Evolutionary conservation across 75 land plant genomes (phyloP).

Genomic region (Pinus albicaulis): DNA sequence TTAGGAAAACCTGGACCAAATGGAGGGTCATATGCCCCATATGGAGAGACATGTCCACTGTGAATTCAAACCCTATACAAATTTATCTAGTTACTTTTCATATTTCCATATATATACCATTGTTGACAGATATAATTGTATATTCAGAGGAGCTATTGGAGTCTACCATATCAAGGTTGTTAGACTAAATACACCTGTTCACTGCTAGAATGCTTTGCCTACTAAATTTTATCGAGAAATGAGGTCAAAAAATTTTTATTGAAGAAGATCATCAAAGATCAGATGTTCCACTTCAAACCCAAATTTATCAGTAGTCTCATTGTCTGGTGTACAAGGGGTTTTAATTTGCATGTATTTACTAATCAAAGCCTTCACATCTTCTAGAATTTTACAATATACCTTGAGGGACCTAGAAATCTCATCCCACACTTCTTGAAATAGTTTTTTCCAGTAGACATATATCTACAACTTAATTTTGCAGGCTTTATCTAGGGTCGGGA

Average conservation of each 20-base stretch:
- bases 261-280: conserved; percentile 1
- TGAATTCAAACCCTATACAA: too few relatives aligned
- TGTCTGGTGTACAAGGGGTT: background rate
- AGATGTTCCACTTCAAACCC: background rate
- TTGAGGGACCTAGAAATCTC: conserved; percentile 16
- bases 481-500: too few relatives aligned
- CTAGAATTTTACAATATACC: conserved; percentile 17
- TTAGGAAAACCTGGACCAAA: too few relatives aligned
- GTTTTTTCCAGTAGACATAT: too few relatives aligned
- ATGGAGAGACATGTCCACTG: too few relatives aligned
- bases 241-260: background rate
- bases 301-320: conserved; percentile 1
- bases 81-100: too few relatives aligned
- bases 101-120: background rate
- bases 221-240: background rate
- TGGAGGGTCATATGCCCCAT: too few relatives aligned
- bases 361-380: conserved; percentile 18
- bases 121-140: background rate
- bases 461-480: too few relatives aligned
- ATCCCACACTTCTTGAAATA: conserved; percentile 22
- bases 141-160: background rate
- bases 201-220: background rate
- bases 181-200: background rate
- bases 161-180: background rate
- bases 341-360: conserved; percentile 8